Conservation (phyloP, 352 stramenopile genomes). For the Phytophthora constricta region DNA sequence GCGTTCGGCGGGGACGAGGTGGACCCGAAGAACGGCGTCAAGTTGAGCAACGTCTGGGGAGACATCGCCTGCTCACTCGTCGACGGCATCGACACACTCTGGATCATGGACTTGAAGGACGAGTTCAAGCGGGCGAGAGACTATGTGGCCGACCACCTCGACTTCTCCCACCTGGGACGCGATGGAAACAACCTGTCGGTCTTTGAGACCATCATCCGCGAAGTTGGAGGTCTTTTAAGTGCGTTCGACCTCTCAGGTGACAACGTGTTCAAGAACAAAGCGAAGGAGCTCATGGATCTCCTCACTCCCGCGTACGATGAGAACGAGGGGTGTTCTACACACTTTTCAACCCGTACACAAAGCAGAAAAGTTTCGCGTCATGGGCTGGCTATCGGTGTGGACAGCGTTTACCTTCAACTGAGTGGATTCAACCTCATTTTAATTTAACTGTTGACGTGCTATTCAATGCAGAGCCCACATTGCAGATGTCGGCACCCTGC, state of each 20-base stretch:
- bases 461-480: conserved; percentile 60
- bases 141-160: conserved; percentile 83
- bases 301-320: conserved; percentile 92
- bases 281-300: conserved; percentile 91
- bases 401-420: too few species aligned
- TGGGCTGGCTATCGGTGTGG: conserved; percentile 52
- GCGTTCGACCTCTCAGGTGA: conserved; percentile 94
- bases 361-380: conserved; percentile 47
- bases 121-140: conserved; percentile 92
- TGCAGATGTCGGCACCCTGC: conserved; percentile 85
- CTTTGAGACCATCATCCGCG: conserved; percentile 99
- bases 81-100: conserved; percentile 97
- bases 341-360: conserved; percentile 88
- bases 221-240: conserved; percentile 96
- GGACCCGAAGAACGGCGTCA: conserved; percentile 69
- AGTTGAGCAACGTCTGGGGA: conserved; percentile 82
- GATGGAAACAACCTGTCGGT: conserved; percentile 86
- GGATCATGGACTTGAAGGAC: conserved; percentile 95
- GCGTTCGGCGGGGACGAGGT: conserved; percentile 97
- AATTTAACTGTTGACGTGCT: not conserved
- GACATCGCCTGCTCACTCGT: conserved; percentile 93
- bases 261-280: conserved; percentile 92
- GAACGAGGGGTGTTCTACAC: conserved; percentile 91
- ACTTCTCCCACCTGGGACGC: conserved; percentile 81
- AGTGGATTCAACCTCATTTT: too few species aligned